Conservation (phyloP, 2,329 filamentous ascomycete species). For the Cytospora chrysosperma region DNA sequence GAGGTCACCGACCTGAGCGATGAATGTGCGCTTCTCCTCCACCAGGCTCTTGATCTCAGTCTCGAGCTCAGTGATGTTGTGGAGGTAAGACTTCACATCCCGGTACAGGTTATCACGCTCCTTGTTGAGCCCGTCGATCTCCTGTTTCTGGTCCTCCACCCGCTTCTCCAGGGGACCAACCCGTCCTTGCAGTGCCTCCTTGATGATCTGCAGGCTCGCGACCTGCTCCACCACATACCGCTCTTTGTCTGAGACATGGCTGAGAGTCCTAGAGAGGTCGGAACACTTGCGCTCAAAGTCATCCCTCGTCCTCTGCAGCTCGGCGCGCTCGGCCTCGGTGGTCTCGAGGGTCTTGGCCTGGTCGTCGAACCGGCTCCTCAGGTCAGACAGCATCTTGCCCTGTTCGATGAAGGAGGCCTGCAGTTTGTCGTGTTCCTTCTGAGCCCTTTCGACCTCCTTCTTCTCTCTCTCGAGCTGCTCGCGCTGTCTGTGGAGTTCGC, state of each 20-base stretch:
- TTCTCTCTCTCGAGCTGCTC: slow-evolving; percentile 16
- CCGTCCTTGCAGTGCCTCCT: slow-evolving; percentile 22
- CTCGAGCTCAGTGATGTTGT: slow-evolving; percentile 26
- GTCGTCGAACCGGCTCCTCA: slow-evolving; percentile 30
- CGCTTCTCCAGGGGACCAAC: slow-evolving; percentile 26
- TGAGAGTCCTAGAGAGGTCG: slow-evolving; percentile 18
- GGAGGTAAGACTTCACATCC: slow-evolving; percentile 21
- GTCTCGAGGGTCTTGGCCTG: slow-evolving; percentile 21
- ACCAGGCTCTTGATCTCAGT: slow-evolving; percentile 23
- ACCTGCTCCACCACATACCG: slow-evolving; percentile 22
- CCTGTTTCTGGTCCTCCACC: slow-evolving; percentile 22
- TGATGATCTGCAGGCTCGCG: slow-evolving; percentile 27
- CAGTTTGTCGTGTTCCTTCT: slow-evolving; percentile 19
- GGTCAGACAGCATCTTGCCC: slow-evolving; percentile 25
- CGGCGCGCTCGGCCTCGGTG: slow-evolving; percentile 15
- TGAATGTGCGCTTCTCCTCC: slow-evolving; percentile 20
- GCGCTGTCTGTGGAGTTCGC: slow-evolving; percentile 8
- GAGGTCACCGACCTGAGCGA: slow-evolving; percentile 22
- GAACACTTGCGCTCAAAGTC: slow-evolving; percentile 23
- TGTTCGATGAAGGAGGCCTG: slow-evolving; percentile 24
- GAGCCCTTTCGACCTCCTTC: slow-evolving; percentile 15
- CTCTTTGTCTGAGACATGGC: slow-evolving; percentile 23
- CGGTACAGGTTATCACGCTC: slow-evolving; percentile 19
- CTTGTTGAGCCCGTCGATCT: slow-evolving; percentile 14
- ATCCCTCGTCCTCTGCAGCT: slow-evolving; percentile 15